Percentiles rank a stretch among this genome's conserved stretches.
phyloP scores from a whole-genome alignment of 306 rosid genomes.

The Spatholobus suberectus region DNA sequence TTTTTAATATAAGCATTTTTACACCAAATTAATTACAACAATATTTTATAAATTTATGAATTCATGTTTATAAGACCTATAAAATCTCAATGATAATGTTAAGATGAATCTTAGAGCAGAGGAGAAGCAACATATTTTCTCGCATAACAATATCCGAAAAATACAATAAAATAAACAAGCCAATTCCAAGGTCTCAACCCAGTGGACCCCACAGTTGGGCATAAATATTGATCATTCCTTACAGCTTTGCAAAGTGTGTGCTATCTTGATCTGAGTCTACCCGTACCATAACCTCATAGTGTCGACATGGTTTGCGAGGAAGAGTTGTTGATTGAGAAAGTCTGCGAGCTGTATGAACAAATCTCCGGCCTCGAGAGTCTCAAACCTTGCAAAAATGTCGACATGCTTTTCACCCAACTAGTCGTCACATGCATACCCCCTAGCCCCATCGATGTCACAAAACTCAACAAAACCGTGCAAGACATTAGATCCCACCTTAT shows the following conservation, averaged over 20 bases:
- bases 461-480: constrained; percentile 52
- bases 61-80: not conserved
- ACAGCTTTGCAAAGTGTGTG: not conserved
- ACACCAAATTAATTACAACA: not conserved
- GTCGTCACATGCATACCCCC: constrained; percentile 87
- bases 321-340: constrained; percentile 60
- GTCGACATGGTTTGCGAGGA: constrained; percentile 81
- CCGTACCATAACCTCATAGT: constrained; percentile 54
- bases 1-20: not conserved
- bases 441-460: constrained; percentile 64
- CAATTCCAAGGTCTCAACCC: not conserved
- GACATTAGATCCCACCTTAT: constrained; percentile 68
- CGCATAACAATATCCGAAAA: constrained; percentile 9
- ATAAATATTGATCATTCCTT: constrained; percentile 48
- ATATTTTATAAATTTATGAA: not conserved
- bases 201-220: constrained; percentile 46
- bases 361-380: constrained; percentile 69
- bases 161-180: not conserved
- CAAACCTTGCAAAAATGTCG: constrained; percentile 81
- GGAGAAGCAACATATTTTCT: not conserved
- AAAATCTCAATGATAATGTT: not conserved
- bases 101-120: not conserved
- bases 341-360: constrained; percentile 58
- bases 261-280: not conserved
- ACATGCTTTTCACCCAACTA: constrained; percentile 80